Conservation (phyloP, 225 moss, liverwort and hornwort species). For the Marchantia polymorpha region DNA sequence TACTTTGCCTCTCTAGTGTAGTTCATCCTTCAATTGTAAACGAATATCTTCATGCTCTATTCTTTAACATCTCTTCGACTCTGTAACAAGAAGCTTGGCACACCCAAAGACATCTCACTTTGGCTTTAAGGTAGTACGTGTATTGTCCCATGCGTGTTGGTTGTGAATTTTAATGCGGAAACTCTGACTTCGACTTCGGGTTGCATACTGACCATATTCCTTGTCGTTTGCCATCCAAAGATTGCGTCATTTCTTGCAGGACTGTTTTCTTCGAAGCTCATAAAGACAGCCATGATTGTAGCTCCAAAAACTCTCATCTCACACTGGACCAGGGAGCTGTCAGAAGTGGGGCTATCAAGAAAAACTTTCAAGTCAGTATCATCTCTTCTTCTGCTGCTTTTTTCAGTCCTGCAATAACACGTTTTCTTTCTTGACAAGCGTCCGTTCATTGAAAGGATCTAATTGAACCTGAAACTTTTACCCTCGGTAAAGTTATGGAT, state of each 20-base stretch:
- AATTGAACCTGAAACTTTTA: too few relatives aligned
- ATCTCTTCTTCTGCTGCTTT: neutral
- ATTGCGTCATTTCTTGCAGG: conserved; percentile 89
- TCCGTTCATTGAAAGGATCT: too few relatives aligned
- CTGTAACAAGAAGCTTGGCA: neutral
- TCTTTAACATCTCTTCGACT: neutral
- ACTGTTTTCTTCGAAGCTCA: conserved; percentile 68
- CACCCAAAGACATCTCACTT: too few relatives aligned
- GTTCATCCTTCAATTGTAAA: neutral
- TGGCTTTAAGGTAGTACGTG: too few relatives aligned
- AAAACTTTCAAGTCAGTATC: conserved; percentile 71
- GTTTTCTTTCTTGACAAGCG: too few relatives aligned
- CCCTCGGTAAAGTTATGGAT: too few relatives aligned
- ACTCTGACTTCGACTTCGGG: neutral
- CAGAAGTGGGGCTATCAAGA: conserved; percentile 65
- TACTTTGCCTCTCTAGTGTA: neutral
- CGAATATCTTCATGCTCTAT: neutral
- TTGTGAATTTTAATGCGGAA: neutral
- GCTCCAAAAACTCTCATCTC: conserved; percentile 93
- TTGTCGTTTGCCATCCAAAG: neutral
- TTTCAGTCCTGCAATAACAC: too few relatives aligned
- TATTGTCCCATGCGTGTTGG: neutral
- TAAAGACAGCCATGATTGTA: conserved; percentile 84
- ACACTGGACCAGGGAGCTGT: conserved; percentile 88
- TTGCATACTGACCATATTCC: neutral